Conservation (phyloP, 495 filamentous ascomycete genomes). For the Geopyxis carbonaria region DNA sequence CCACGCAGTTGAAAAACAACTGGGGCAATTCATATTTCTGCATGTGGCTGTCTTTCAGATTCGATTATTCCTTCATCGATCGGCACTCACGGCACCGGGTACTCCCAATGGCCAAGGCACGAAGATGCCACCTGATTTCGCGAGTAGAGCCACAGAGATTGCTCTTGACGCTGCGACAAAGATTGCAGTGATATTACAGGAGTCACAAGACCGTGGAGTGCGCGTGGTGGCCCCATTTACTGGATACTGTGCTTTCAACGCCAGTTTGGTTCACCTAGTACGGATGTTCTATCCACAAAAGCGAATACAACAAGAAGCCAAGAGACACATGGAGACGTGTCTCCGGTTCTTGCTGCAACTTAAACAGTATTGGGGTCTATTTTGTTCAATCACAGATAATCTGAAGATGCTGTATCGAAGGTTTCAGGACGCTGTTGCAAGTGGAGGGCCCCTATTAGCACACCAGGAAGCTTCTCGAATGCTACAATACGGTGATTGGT, state of each 20-base stretch:
- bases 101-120: conserved; percentile 18
- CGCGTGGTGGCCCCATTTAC: conserved; percentile 78
- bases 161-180: conserved; percentile 79
- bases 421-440: conserved; percentile 58
- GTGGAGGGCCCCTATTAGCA: conserved; percentile 34
- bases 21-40: conserved; percentile 86
- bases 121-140: conserved; percentile 60
- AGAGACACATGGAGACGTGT: conserved; percentile 73
- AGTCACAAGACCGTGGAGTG: conserved; percentile 47
- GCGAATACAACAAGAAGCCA: conserved; percentile 56
- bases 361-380: conserved; percentile 97
- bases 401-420: conserved; percentile 76
- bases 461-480: conserved; percentile 41
- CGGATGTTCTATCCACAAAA: conserved; percentile 75
- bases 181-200: conserved; percentile 68
- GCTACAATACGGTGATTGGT: conserved; percentile 98
- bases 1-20: conserved; percentile 66
- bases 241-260: conserved; percentile 84
- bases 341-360: conserved; percentile 82
- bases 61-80: conserved; percentile 76
- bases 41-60: conserved; percentile 83
- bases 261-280: conserved; percentile 82
- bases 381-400: conserved; percentile 88
- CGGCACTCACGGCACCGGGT: conserved; percentile 47
- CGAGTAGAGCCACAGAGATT: conserved; percentile 54